Percentiles rank a stretch among this genome's conserved stretches.
Evolutionary conservation across 2,329 filamentous ascomycete species (phyloP).

Genomic region (Aspergillus sergii): DNA sequence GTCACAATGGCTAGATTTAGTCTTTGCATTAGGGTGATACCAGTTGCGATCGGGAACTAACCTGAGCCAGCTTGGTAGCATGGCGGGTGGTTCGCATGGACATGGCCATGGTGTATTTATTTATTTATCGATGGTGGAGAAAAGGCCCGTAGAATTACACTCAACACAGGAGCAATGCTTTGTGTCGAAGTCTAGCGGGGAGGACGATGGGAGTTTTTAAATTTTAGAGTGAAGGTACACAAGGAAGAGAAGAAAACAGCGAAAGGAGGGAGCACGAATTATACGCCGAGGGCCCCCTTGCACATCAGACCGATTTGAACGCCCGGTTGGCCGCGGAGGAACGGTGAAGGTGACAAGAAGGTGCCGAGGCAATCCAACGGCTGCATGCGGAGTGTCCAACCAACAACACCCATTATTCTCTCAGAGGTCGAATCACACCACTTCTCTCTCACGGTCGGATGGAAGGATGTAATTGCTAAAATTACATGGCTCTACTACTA

Average conservation of each 20-base stretch:
- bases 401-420: background rate
- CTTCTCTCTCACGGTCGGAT: background rate
- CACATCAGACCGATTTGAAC: background rate
- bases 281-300: background rate
- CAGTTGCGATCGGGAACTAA: conserved; percentile 17
- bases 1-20: background rate
- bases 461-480: background rate
- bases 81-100: conserved; percentile 42
- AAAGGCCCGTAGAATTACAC: background rate
- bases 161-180: background rate
- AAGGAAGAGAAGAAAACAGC: conserved; percentile 13
- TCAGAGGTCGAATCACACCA: background rate
- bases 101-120: conserved; percentile 26
- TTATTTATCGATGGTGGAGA: conserved; percentile 5
- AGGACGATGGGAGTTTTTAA: background rate
- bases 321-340: conserved; percentile 23
- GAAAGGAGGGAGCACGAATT: conserved; percentile 5
- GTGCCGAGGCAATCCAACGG: conserved; percentile 22
- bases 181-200: background rate
- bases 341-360: background rate
- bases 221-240: background rate
- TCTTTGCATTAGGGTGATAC: background rate
- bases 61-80: conserved; percentile 41
- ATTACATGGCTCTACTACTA: too few species aligned
- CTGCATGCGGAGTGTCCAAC: conserved; percentile 26